phyloP scores from a whole-genome alignment of 2,329 filamentous ascomycete genomes.

The Paecilomyces sp. region DNA sequence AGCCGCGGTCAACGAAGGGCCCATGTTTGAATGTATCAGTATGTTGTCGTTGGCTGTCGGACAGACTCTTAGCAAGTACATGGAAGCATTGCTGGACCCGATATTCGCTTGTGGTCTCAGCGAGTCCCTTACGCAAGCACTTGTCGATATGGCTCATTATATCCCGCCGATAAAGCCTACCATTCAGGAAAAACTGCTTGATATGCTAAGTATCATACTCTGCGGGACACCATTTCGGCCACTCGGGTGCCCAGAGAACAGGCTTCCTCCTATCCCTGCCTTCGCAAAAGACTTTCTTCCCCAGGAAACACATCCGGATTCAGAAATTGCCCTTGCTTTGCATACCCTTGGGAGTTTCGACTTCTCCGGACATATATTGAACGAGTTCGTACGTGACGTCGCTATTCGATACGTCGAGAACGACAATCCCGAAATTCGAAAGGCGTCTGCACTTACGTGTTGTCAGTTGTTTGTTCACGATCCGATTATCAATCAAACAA shows the following conservation, averaged over 20 bases:
- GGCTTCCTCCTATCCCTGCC: slow-evolving; percentile 71
- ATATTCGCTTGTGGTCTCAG: slow-evolving; percentile 96
- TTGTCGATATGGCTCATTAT: slow-evolving; percentile 98
- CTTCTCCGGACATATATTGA: slow-evolving; percentile 81
- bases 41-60: slow-evolving; percentile 92
- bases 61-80: slow-evolving; percentile 95
- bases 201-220: slow-evolving; percentile 90
- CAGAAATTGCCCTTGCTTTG: slow-evolving; percentile 85
- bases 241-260: slow-evolving; percentile 82
- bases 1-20: slow-evolving; percentile 53
- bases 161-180: slow-evolving; percentile 88
- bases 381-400: slow-evolving; percentile 97
- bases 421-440: slow-evolving; percentile 85
- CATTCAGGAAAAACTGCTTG: slow-evolving; percentile 87
- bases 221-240: slow-evolving; percentile 89
- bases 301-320: slow-evolving; percentile 70
- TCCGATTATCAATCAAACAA: slow-evolving; percentile 96
- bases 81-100: slow-evolving; percentile 88
- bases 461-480: slow-evolving; percentile 97
- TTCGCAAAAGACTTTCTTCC: slow-evolving; percentile 84
- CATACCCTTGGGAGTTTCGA: slow-evolving; percentile 98
- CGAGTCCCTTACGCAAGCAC: slow-evolving; percentile 84
- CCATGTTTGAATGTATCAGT: slow-evolving; percentile 96
- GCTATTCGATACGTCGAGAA: slow-evolving; percentile 98
- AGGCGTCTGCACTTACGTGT: slow-evolving; percentile 91